Conservation (phyloP, 2,329 filamentous ascomycete species). For the Microcyclosporella mali region DNA sequence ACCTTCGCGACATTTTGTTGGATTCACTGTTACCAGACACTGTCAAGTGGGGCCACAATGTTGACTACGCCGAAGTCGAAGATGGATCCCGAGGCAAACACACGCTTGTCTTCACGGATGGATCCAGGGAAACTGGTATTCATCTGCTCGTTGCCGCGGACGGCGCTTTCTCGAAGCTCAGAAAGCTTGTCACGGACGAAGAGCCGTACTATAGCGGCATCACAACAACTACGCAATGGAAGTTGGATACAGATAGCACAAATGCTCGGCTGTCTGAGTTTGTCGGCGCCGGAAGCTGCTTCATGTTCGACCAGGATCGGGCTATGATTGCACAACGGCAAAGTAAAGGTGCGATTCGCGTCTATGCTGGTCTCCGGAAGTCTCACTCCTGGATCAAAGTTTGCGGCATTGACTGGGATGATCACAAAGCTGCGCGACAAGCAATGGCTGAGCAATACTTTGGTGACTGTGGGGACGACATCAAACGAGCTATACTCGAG, state of each 20-base stretch:
- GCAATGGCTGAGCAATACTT: constrained; percentile 32
- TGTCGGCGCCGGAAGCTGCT: constrained; percentile 29
- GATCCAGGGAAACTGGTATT: constrained; percentile 29
- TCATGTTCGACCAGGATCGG: constrained; percentile 24
- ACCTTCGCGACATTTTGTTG: constrained; percentile 29
- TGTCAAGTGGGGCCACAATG: constrained; percentile 30
- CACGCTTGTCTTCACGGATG: constrained; percentile 29
- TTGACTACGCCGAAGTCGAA: constrained; percentile 13
- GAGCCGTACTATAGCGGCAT: constrained; percentile 31
- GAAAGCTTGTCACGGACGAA: constrained; percentile 25
- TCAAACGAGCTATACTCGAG: constrained; percentile 28
- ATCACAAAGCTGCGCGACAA: constrained; percentile 33
- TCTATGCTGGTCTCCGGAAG: constrained; percentile 7
- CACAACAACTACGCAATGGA: constrained; percentile 2
- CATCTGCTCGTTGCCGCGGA: constrained; percentile 41
- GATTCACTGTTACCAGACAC: constrained; percentile 23
- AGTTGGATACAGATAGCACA: constrained; percentile 12
- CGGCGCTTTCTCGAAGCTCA: constrained; percentile 37
- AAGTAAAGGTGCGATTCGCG: constrained; percentile 12
- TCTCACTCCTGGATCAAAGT: constrained; percentile 6
- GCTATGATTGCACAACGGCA: constrained; percentile 15
- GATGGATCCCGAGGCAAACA: constrained; percentile 1
- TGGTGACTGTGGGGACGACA: constrained; percentile 38
- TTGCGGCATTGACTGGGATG: constrained; percentile 22
- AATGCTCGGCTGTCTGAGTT: constrained; percentile 27